Evolutionary conservation across 805 yeast genomes (phyloP).

Genomic region (Candida oleophila): DNA sequence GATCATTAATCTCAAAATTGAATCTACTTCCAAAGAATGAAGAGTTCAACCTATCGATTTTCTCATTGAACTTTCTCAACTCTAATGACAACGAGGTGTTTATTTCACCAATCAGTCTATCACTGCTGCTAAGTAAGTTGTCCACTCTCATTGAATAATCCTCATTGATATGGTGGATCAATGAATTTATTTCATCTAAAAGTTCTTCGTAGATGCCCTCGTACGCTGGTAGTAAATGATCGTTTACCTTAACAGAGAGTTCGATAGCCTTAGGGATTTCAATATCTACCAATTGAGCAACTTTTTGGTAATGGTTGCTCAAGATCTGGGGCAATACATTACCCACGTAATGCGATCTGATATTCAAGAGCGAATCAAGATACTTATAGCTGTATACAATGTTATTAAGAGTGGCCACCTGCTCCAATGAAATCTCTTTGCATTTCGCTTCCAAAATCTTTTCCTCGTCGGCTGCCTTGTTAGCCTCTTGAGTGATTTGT

Average conservation of each 20-base stretch:
- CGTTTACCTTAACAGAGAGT: slow-evolving; percentile 24
- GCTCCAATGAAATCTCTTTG: slow-evolving; percentile 1
- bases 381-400: slow-evolving; percentile 11
- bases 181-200: slow-evolving; percentile 33
- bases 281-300: slow-evolving; percentile 10
- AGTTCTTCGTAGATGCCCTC: slow-evolving; percentile 32
- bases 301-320: slow-evolving; percentile 10
- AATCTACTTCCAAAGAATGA: slow-evolving; percentile 26
- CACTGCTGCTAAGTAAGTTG: slow-evolving; percentile 59
- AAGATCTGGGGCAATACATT: slow-evolving; percentile 21
- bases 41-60: slow-evolving; percentile 40
- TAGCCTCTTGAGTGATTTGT: neutral
- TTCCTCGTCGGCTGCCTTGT: neutral
- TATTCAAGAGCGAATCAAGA: slow-evolving; percentile 14
- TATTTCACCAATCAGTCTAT: slow-evolving; percentile 69
- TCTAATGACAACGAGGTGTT: slow-evolving; percentile 69
- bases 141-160: slow-evolving; percentile 56
- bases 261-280: slow-evolving; percentile 2
- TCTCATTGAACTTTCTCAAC: slow-evolving; percentile 52
- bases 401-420: neutral
- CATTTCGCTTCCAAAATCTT: slow-evolving; percentile 7
- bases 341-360: slow-evolving; percentile 17
- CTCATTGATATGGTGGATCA: slow-evolving; percentile 36
- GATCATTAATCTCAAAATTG: slow-evolving; percentile 2
- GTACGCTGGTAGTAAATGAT: slow-evolving; percentile 32